Percentiles rank a stretch among this genome's conserved stretches.
Conservation (phyloP, 305 asterid species). For the Andrographis paniculata region DNA sequence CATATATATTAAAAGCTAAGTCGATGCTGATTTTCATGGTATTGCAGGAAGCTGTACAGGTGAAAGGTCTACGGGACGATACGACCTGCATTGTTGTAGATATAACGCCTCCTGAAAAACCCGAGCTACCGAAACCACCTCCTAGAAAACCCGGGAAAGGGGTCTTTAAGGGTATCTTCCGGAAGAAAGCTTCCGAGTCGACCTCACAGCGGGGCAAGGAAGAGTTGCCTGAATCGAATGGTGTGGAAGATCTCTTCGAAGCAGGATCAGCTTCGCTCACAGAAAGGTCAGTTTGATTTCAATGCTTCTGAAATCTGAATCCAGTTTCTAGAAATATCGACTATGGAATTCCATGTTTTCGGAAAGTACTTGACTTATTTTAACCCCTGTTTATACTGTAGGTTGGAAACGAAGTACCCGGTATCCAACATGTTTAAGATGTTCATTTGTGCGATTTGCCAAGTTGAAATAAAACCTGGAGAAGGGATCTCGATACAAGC, state of each 20-base stretch:
- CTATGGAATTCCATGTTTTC: too few relatives aligned
- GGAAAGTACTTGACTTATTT: too few relatives aligned
- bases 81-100: conserved; percentile 98
- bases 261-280: conserved; percentile 94
- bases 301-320: too few relatives aligned
- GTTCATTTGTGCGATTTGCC: conserved; percentile 94
- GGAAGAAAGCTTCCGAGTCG: conserved; percentile 59
- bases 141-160: conserved; percentile 75
- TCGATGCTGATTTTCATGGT: conserved; percentile 13
- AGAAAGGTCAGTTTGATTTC: conserved; percentile 85
- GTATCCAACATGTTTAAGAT: conserved; percentile 90
- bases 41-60: conserved; percentile 74
- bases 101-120: conserved; percentile 64
- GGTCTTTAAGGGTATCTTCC: conserved; percentile 76
- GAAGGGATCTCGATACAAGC: conserved; percentile 87
- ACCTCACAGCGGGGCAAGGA: conserved; percentile 54
- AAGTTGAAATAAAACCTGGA: conserved; percentile 87
- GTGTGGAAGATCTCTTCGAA: conserved; percentile 87
- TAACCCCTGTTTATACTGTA: conserved; percentile 17
- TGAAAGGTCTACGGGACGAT: conserved; percentile 92
- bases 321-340: too few relatives aligned
- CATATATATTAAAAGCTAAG: too few relatives aligned
- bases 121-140: conserved; percentile 55
- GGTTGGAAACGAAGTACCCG: conserved; percentile 91
- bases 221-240: conserved; percentile 53